Conservation (phyloP, 495 filamentous ascomycete genomes). For the Penicillium ochrochloron region DNA sequence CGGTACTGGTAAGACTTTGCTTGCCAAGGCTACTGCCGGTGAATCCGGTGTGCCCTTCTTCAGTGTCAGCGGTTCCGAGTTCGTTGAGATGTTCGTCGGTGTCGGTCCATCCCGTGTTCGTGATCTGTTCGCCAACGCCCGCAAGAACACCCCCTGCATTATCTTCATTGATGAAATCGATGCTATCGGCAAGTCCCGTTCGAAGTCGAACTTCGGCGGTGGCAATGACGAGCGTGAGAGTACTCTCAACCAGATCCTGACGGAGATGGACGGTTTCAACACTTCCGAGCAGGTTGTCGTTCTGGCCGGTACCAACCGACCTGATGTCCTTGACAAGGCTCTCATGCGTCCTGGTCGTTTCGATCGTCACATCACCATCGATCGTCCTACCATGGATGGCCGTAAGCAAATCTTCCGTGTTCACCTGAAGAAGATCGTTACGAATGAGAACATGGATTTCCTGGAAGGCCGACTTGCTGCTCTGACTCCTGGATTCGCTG, state of each 20-base stretch:
- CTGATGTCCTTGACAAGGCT: constrained; percentile 92
- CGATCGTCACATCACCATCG: constrained; percentile 92
- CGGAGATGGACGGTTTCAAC: constrained; percentile 99
- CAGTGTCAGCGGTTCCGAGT: constrained; percentile 97
- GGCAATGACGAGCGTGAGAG: constrained; percentile 97
- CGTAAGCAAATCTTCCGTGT: constrained; percentile 95
- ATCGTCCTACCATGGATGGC: constrained; percentile 94
- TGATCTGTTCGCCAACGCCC: constrained; percentile 91
- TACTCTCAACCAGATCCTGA: constrained; percentile 96
- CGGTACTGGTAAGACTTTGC: constrained; percentile 95
- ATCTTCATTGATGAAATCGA: constrained; percentile 99
- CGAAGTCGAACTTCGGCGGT: constrained; percentile 75
- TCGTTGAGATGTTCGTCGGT: constrained; percentile 99
- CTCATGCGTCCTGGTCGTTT: constrained; percentile 96
- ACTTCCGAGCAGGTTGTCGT: constrained; percentile 97
- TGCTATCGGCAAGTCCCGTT: constrained; percentile 89
- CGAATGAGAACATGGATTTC: constrained; percentile 83
- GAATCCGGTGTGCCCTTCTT: constrained; percentile 98
- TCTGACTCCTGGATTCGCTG: constrained; percentile 92
- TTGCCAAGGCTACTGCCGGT: constrained; percentile 96
- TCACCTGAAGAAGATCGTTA: constrained; percentile 90
- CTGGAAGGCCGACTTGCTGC: constrained; percentile 85
- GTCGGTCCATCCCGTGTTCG: constrained; percentile 94
- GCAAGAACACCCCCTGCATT: constrained; percentile 96
- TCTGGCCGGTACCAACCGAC: constrained; percentile 94